phyloP scores from a whole-genome alignment of 2,329 filamentous ascomycete species.

The Stagonosporopsis cucurbitacearum region DNA sequence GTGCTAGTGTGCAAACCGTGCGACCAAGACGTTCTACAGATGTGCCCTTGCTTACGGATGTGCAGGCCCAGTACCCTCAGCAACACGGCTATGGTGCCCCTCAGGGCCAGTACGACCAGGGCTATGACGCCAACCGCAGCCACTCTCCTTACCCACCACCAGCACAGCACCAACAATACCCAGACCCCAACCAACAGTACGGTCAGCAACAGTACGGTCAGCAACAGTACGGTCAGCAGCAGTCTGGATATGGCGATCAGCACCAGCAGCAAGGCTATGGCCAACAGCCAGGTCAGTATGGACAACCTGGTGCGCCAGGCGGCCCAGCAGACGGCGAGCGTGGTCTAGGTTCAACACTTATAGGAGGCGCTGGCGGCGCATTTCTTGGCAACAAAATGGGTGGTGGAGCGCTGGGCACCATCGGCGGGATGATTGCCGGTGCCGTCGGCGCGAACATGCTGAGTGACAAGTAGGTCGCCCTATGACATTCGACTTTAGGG shows the following conservation, averaged over 20 bases:
- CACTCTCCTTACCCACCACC: constrained; percentile 45
- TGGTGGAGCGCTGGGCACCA: constrained; percentile 59
- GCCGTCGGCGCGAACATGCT: constrained; percentile 63
- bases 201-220: constrained; percentile 28
- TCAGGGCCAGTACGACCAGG: constrained; percentile 40
- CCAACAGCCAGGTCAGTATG: constrained; percentile 44
- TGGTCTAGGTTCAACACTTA: constrained; percentile 61
- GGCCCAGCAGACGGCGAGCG: constrained; percentile 58
- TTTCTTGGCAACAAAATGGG: constrained; percentile 63
- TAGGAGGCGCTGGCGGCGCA: constrained; percentile 62
- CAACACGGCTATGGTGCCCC: constrained; percentile 42
- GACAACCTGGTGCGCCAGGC: constrained; percentile 45
- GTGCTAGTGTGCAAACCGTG: constrained; percentile 17
- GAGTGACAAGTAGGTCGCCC: constrained; percentile 50
- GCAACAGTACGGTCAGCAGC: constrained; percentile 28
- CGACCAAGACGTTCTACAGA: constrained; percentile 10
- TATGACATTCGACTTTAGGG: neutral
- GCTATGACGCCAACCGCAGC: constrained; percentile 45
- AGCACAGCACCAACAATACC: constrained; percentile 35
- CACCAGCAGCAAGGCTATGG: constrained; percentile 38
- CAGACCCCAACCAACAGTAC: constrained; percentile 31
- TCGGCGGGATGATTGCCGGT: constrained; percentile 60
- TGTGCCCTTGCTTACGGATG: constrained; percentile 20
- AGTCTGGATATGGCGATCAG: constrained; percentile 35
- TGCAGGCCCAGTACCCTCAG: constrained; percentile 38